These are phyloP conservation scores for Kwoniella sp. DNA, from an alignment of 768 basidiomycete species.

Conservation along the genomic window DNA sequence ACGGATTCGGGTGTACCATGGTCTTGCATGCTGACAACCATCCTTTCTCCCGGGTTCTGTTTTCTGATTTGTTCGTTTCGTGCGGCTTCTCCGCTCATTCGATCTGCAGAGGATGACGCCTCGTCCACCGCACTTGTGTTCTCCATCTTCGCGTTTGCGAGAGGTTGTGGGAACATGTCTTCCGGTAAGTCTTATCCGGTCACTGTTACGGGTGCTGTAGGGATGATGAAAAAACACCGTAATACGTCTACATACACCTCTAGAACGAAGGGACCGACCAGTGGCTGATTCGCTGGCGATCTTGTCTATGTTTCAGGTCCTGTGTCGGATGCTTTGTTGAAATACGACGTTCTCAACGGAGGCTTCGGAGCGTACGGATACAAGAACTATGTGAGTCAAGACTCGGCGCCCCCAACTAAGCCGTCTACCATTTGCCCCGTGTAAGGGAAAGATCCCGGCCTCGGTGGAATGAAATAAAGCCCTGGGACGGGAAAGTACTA, in stretches of 20 bases:
- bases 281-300: background rate
- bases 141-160: constrained; percentile 45
- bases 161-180: constrained; percentile 49
- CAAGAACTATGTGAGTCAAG: constrained; percentile 45
- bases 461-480: background rate
- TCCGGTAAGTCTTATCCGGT: constrained; percentile 30
- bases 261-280: too few species aligned
- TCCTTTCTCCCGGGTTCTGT: too few species aligned
- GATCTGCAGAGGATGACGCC: constrained; percentile 47
- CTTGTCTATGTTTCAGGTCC: constrained; percentile 30
- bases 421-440: too few species aligned
- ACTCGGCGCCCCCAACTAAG: background rate
- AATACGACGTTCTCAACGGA: constrained; percentile 30
- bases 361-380: constrained; percentile 46
- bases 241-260: background rate
- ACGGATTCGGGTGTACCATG: too few species aligned
- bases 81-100: too few species aligned
- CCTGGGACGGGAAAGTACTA: background rate
- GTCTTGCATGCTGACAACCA: too few species aligned
- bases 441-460: too few species aligned
- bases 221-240: background rate
- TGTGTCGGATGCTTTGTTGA: constrained; percentile 46
- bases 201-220: background rate
- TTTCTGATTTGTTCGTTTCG: too few species aligned
- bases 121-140: constrained; percentile 34